Conservation (phyloP, 192 early-diverging fungal genomes). For the Paraglomus brasilianum region DNA sequence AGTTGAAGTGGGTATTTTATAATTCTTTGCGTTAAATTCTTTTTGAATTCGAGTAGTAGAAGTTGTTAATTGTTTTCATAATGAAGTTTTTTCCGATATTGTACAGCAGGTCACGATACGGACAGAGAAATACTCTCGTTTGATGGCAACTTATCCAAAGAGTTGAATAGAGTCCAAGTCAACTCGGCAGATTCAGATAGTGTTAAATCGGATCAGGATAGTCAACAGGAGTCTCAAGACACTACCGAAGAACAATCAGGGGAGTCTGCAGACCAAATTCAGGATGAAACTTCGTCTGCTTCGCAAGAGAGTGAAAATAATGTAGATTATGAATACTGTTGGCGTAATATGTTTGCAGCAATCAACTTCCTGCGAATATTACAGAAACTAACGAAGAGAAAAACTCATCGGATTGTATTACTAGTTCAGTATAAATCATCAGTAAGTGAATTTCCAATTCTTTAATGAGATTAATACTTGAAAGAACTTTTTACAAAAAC, state of each 20-base stretch:
- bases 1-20: constrained; percentile 47
- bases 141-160: too few species aligned
- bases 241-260: too few species aligned
- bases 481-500: too few species aligned
- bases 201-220: constrained; percentile 29
- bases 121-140: too few species aligned
- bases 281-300: constrained; percentile 16
- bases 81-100: constrained; percentile 34
- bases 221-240: too few species aligned
- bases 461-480: too few species aligned
- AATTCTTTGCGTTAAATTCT: constrained; percentile 6
- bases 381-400: constrained; percentile 79
- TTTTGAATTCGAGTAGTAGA: background rate
- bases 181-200: background rate
- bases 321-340: constrained; percentile 39
- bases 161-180: background rate
- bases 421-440: constrained; percentile 84
- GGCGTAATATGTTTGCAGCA: constrained; percentile 65
- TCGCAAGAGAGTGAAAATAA: constrained; percentile 35
- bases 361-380: constrained; percentile 74
- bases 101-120: constrained; percentile 16
- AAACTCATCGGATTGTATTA: constrained; percentile 71
- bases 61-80: background rate
- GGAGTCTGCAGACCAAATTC: too few species aligned
- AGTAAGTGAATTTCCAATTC: too few species aligned